Conservation (phyloP, 106 monocot species). For the Posidonia australis region DNA sequence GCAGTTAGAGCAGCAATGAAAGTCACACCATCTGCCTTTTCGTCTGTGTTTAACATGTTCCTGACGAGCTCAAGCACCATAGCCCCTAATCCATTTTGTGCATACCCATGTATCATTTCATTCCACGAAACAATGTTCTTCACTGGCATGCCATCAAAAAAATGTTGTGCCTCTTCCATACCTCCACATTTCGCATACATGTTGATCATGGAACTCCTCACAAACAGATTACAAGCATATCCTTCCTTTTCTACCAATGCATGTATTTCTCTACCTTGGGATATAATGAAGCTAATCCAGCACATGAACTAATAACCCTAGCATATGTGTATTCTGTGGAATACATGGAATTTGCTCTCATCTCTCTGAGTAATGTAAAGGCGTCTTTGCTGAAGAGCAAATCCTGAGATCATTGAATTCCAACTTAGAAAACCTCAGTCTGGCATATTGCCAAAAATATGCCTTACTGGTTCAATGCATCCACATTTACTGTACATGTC, state of each 20-base stretch:
- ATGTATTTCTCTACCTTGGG: conserved; percentile 73
- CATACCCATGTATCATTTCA: conserved; percentile 95
- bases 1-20: conserved; percentile 70
- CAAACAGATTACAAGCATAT: conserved; percentile 37
- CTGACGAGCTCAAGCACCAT: conserved; percentile 53
- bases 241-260: conserved; percentile 50
- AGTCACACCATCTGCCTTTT: conserved; percentile 60
- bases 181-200: conserved; percentile 89
- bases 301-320: conserved; percentile 68
- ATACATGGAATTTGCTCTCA: conserved; percentile 36
- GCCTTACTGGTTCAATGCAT: conserved; percentile 33
- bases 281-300: conserved; percentile 55
- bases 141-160: conserved; percentile 52
- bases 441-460: conserved; percentile 42
- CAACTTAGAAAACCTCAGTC: conserved; percentile 75
- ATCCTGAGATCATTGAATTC: conserved; percentile 88
- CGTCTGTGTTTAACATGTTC: conserved; percentile 37
- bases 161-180: conserved; percentile 39
- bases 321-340: conserved; percentile 80
- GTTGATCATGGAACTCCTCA: conserved; percentile 68
- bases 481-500: conserved; percentile 90
- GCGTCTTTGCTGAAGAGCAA: conserved; percentile 54
- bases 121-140: conserved; percentile 91
- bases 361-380: conserved; percentile 53
- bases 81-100: conserved; percentile 63